Base-by-base conservation (phyloP, 257 asterid genomes). In the Osmanthus fragrans region DNA sequence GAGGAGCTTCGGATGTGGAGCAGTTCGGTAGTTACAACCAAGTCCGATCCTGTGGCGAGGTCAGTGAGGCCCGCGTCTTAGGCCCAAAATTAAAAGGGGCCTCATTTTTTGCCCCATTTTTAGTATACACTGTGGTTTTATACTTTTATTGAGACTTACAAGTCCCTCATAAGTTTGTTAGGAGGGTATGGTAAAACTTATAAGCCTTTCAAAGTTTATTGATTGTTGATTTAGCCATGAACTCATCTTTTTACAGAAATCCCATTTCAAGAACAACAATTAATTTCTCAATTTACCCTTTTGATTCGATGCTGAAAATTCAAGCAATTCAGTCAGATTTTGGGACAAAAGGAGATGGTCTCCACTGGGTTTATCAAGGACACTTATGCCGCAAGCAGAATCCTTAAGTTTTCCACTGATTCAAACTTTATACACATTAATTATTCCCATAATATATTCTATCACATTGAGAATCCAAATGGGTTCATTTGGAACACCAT, bases 401-500 rank as follows among this genome's bases (percentile, higher is more conserved):
- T 94, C 75, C 88, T 94, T 83, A 88, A 80, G 83, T 87, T 87
- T n/a, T 90, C 94, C 74, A 82, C 97, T 1, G 82, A 79, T 70
- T 82, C 84, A 3, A 80, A 86, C 32, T 89, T 90, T 79, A 47
- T 90, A 74, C 84, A 77, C 73, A 74, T 89, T 56, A 81, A 70
- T 49, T 86, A 80, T 77, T 87, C 93, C 12, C 82, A 76, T 47
- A 90, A 81, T 79, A 86, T 92, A 77, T 92, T 94, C 78, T 15
- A 58, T 71, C 83, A n/a, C 71, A 83, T 94, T 3, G 87, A 86
- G 71, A 77, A 81, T 79, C 40, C 91, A 70, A 92, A 94, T 77
- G 96, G 87, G 71, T 92, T 94, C 88, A 86, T 88, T 27, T 88
- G 94, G 86, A 94, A 94, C 81, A 92, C 96, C 73, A 89, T 92